These are phyloP conservation scores for Fusarium transvaalense DNA, from an alignment of 2,329 filamentous ascomycete species.

Conservation along the genomic window DNA sequence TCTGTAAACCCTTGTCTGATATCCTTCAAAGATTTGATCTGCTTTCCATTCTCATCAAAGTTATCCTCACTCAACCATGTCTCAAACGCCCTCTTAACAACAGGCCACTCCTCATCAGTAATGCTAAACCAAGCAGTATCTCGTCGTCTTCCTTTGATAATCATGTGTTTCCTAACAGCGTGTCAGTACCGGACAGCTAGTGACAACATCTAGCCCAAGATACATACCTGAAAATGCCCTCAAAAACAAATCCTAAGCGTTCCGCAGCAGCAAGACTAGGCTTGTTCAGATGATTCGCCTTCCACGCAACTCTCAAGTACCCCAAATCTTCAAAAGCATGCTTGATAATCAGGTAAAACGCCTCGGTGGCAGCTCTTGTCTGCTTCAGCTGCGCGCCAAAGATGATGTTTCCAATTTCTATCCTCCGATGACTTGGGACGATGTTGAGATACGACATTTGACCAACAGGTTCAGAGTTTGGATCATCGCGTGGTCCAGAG, in stretches of 20 bases:
- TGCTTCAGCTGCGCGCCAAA: constrained; percentile 64
- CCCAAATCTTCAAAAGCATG: constrained; percentile 66
- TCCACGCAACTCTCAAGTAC: constrained; percentile 73
- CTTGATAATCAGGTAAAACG: constrained; percentile 66
- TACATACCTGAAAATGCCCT: constrained; percentile 67
- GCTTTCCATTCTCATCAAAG: constrained; percentile 66
- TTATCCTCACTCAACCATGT: constrained; percentile 67
- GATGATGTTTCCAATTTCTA: constrained; percentile 70
- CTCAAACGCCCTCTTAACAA: constrained; percentile 60
- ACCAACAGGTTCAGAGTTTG: constrained; percentile 55
- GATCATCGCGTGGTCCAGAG: constrained; percentile 46
- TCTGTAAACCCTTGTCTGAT: constrained; percentile 18
- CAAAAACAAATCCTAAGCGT: constrained; percentile 69
- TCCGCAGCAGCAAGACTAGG: constrained; percentile 66
- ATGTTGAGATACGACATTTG: constrained; percentile 61
- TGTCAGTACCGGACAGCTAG: background rate
- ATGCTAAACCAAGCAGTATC: constrained; percentile 74
- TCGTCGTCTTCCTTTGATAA: constrained; percentile 66
- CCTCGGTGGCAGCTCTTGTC: constrained; percentile 69
- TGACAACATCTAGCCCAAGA: too few species aligned
- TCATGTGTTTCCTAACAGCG: constrained; percentile 64
- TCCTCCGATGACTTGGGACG: constrained; percentile 59
- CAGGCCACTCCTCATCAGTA: constrained; percentile 69
- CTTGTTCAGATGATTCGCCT: constrained; percentile 69
- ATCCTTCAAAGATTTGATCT: constrained; percentile 60